Base-by-base conservation (phyloP, 2,329 filamentous ascomycete genomes). In the Thermothelomyces thermophilus region DNA sequence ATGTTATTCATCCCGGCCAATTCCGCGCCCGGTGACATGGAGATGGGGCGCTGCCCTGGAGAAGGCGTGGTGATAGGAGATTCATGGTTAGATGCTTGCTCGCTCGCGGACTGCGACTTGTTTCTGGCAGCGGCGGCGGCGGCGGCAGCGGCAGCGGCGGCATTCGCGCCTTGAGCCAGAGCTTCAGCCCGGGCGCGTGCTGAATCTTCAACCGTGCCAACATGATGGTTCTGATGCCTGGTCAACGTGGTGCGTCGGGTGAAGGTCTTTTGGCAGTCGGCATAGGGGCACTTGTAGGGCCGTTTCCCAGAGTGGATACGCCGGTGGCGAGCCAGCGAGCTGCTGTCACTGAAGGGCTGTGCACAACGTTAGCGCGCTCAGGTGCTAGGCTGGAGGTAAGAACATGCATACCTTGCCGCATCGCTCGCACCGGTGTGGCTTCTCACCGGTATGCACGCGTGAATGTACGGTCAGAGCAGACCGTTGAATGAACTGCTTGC, bases 241-340 rank as follows among this genome's bases (percentile, higher is more conserved):
- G 91, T 98, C 54, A 98, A 74, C 2, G 93, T 97, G 1, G 93
- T 97, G 57, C 91, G 86, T 50, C 93, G 84, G 9, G 93, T 98
- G 64, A 98, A 98, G 0, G 91, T 97, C 77, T 97, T 97, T 65
- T 97, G 90, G 68, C 93, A 98, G 67, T 96, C 90, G 52, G 90
- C 90, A 62, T 93, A 97, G 1, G 90, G 90, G 70, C 93, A 98
- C 68, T 95, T 95, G 74, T 97, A 98, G 1, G 93, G 93, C 43
- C 93, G 80, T 70, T 93, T 95, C 52, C 93, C 93, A 3, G 89
- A 94, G 66, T 98, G 93, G 53, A 96, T 97, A 57, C 93, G 83
- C 52, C 93, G 84, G 70, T 98, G 93, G 48, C 93, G 81, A 13
- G 93, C 93, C 19, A 98, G 75, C 16, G 91, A 97, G 63, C 89